Percentiles rank a stretch among this genome's conserved stretches.
Evolutionary conservation across 495 filamentous ascomycete genomes (phyloP).

Genomic region (Schizothecium vesticola): DNA sequence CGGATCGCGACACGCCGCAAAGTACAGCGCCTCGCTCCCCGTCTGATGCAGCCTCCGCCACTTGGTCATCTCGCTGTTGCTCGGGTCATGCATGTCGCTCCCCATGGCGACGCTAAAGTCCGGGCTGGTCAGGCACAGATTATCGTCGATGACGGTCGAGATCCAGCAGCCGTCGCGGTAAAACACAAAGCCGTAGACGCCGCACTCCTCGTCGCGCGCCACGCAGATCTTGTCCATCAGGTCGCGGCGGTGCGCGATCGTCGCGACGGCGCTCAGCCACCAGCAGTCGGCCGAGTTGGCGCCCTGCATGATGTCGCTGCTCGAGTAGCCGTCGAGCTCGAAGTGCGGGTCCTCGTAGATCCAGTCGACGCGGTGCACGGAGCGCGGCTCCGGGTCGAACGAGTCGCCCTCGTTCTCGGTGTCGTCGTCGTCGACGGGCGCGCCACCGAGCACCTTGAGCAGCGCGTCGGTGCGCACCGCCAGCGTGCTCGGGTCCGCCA

Average conservation of each 20-base stretch:
- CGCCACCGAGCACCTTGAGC: slow-evolving; percentile 30
- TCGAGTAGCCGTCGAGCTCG: slow-evolving; percentile 61
- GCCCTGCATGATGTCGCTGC: slow-evolving; percentile 37
- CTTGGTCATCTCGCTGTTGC: slow-evolving; percentile 1
- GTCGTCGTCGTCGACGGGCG: slow-evolving; percentile 27
- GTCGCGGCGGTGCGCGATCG: slow-evolving; percentile 59
- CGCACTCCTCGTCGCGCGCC: slow-evolving; percentile 58
- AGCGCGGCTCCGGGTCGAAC: slow-evolving; percentile 32
- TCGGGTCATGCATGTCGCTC: slow-evolving; percentile 31
- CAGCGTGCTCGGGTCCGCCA: slow-evolving; percentile 42
- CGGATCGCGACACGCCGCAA: slow-evolving; percentile 61
- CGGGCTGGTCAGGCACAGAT: slow-evolving; percentile 9
- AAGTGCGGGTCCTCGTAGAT: slow-evolving; percentile 69
- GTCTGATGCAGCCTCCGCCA: slow-evolving; percentile 10
- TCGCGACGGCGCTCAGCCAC: slow-evolving; percentile 66
- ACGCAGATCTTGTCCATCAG: slow-evolving; percentile 66
- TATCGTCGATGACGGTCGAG: slow-evolving; percentile 60
- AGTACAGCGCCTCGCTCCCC: slow-evolving; percentile 58
- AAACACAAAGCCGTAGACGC: slow-evolving; percentile 78
- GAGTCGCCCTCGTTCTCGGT: slow-evolving; percentile 43
- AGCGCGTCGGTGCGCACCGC: slow-evolving; percentile 44
- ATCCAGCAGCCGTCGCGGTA: slow-evolving; percentile 73
- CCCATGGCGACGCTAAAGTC: slow-evolving; percentile 22
- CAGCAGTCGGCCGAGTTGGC: slow-evolving; percentile 63
- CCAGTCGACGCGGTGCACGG: slow-evolving; percentile 36